phyloP scores from a whole-genome alignment of 139 green algal species.

The Yamagishiella unicocca region DNA sequence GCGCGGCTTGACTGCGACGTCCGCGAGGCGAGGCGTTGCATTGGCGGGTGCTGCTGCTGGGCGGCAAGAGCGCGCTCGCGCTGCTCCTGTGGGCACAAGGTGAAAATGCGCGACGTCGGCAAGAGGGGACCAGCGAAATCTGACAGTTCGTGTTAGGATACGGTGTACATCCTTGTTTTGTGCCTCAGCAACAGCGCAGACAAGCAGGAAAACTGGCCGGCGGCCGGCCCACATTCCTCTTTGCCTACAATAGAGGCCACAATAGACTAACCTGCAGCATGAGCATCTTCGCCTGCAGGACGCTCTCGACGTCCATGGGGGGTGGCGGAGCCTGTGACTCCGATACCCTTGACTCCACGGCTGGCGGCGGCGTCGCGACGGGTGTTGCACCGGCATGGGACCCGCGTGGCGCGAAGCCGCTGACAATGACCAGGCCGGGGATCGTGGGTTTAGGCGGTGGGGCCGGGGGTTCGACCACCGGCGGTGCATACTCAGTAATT shows the following conservation, averaged over 20 bases:
- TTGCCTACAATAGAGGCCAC: not conserved
- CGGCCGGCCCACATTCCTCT: no score
- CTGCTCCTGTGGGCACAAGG: conserved; percentile 30
- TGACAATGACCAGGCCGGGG: conserved; percentile 36
- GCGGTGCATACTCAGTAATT: not conserved
- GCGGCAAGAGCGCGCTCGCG: conserved; percentile 15
- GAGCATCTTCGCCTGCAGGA: conserved; percentile 43
- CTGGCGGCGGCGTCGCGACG: not conserved
- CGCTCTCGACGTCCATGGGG: conserved; percentile 1
- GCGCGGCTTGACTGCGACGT: not conserved
- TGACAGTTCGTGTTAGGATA: no score
- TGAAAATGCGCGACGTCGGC: no score
- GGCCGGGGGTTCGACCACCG: not conserved
- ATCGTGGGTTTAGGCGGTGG: conserved; percentile 29
- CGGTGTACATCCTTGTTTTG: no score
- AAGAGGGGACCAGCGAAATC: no score
- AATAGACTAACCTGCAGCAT: conserved; percentile 35
- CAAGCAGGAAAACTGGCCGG: no score
- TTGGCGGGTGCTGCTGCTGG: conserved; percentile 12
- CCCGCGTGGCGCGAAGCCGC: conserved; percentile 20
- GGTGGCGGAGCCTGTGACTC: not conserved
- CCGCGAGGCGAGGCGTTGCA: not conserved
- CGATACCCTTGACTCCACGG: not conserved
- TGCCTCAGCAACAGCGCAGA: no score
- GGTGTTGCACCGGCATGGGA: not conserved